Evolutionary conservation across 2,329 filamentous ascomycete species (phyloP).

Genomic region (Cercospora brassicicola): DNA sequence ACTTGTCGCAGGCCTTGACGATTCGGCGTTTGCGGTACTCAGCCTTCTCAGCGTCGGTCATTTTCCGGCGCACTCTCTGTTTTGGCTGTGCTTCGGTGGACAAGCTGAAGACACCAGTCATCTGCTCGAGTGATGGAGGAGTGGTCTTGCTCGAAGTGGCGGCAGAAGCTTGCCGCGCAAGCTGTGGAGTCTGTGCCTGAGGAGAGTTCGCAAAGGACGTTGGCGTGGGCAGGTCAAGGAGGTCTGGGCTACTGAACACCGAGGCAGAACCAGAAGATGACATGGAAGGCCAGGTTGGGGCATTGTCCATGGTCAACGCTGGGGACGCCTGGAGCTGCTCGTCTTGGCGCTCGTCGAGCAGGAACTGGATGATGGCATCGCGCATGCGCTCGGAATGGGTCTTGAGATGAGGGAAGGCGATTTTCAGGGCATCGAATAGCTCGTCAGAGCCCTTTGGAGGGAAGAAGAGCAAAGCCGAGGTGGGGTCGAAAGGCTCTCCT

Average conservation of each 20-base stretch:
- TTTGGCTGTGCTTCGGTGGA: conserved; percentile 38
- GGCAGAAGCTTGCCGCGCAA: conserved; percentile 26
- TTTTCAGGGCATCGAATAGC: conserved; percentile 41
- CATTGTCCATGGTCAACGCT: conserved; percentile 25
- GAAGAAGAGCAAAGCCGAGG: conserved; percentile 39
- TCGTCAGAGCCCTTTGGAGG: conserved; percentile 44
- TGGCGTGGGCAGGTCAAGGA: conserved; percentile 34
- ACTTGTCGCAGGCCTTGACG: conserved; percentile 42
- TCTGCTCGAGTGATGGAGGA: conserved; percentile 38
- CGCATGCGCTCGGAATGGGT: conserved; percentile 44
- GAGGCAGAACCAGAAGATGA: conserved; percentile 33
- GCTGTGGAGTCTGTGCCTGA: conserved; percentile 21
- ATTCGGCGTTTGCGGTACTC: conserved; percentile 43
- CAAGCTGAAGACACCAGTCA: conserved; percentile 43
- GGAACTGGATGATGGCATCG: conserved; percentile 42
- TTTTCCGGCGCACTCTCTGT: conserved; percentile 40
- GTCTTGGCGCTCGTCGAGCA: conserved; percentile 39
- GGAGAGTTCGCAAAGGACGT: conserved; percentile 33
- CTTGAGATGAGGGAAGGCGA: conserved; percentile 39
- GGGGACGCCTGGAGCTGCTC: conserved; percentile 32
- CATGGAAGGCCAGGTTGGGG: conserved; percentile 34
- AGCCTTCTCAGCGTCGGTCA: conserved; percentile 42
- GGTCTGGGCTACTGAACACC: conserved; percentile 37
- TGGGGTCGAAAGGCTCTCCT: conserved; percentile 37
- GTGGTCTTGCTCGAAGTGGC: conserved; percentile 24